Evolutionary conservation across 2,329 filamentous ascomycete genomes (phyloP), one percentile per base, ranked within the genome.

Genomic region (Xylariaceae sp.): DNA sequence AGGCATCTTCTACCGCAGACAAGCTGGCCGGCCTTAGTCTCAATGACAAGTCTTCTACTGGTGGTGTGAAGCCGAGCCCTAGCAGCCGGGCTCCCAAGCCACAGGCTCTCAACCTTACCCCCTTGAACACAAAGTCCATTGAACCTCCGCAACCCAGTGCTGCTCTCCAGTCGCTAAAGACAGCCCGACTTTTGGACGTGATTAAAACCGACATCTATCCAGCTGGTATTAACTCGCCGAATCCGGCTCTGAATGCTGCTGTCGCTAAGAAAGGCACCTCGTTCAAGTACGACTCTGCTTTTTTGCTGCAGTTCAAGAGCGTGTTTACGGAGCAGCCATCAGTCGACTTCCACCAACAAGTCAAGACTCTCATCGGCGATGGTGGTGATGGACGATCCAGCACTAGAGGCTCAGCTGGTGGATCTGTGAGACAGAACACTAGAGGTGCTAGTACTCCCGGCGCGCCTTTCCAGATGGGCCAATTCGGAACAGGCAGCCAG

Each of bases 311-410:
- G 67, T 99, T 99, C 78, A 89, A 96, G 73, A 82, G 82, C 61
- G 90, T 96, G 17, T 99, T 96, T 74, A 95, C 90, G 55, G 94
- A 99, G 76, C 95, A 96, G 73, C 94, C 94, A 12, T 95, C 90
- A 1, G 71, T 91, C 39, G 92, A 97, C 65, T 99, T 96, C 82
- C 88, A 95, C 65, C 79, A 86, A 58, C 91, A 94, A 64, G 85
- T 99, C 79, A 92, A 80, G 85, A 87, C 72, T 78, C 86, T 75
- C 69, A 85, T 99, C 58, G 92, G 92, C 50, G 91, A 96, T 57
- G 76, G 76, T 35, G 83, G 87, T 50, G 79, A 81, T 51, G 71
- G 75, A 44, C 72, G 89, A 71, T 75, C 86, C 69, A 68, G 80
- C 68, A 71, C 83, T 66, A 71, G 84, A 69, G 69, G 86, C 70